Conservation (phyloP, 2,329 filamentous ascomycete genomes). For the Talaromyces marneffei region DNA sequence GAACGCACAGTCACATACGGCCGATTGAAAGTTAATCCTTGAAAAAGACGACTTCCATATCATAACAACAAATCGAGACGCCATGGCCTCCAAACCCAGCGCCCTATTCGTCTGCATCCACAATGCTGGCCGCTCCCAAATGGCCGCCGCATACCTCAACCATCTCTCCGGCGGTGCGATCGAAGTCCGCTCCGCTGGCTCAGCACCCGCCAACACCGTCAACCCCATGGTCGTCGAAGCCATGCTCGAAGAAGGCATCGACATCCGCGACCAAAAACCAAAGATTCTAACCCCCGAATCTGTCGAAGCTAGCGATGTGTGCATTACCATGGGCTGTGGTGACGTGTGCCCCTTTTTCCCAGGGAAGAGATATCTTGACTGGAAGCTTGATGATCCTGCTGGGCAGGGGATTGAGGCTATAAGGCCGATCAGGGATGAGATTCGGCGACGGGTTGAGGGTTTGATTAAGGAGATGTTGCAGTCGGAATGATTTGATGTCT, state of each 20-base stretch:
- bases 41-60: neutral
- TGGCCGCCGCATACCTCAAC: slow-evolving; percentile 22
- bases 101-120: slow-evolving; percentile 26
- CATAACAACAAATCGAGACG: neutral
- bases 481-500: neutral
- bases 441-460: slow-evolving; percentile 19
- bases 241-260: slow-evolving; percentile 25
- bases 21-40: neutral
- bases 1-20: neutral
- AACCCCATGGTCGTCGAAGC: slow-evolving; percentile 22
- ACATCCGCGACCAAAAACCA: slow-evolving; percentile 20
- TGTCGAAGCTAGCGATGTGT: slow-evolving; percentile 21
- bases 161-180: slow-evolving; percentile 18
- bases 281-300: slow-evolving; percentile 23
- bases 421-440: slow-evolving; percentile 21
- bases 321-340: slow-evolving; percentile 27
- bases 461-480: slow-evolving; percentile 17
- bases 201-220: slow-evolving; percentile 22
- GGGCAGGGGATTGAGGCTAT: slow-evolving; percentile 22
- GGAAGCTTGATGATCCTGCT: slow-evolving; percentile 24
- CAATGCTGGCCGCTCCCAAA: slow-evolving; percentile 26
- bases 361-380: slow-evolving; percentile 25
- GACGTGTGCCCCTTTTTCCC: slow-evolving; percentile 24
- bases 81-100: slow-evolving; percentile 19
- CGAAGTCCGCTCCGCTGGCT: slow-evolving; percentile 25